These are phyloP conservation scores for Collybia sordida DNA, from an alignment of 768 basidiomycete species.

Conservation along the genomic window DNA sequence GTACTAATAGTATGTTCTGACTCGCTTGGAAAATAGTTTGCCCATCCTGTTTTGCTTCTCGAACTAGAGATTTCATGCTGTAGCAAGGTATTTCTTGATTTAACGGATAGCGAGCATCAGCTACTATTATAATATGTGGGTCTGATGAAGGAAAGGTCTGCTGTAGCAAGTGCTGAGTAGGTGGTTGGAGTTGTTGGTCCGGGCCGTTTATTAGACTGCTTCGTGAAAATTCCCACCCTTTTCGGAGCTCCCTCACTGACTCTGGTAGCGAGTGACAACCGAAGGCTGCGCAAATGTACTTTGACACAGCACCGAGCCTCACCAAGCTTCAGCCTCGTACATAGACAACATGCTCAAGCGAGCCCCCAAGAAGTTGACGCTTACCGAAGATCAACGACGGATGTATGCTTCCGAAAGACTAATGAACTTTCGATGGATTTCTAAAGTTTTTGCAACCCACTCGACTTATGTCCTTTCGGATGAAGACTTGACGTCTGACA, in stretches of 20 bases:
- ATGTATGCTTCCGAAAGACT: slow-evolving; percentile 55
- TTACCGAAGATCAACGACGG: slow-evolving; percentile 41
- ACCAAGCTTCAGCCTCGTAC: background rate
- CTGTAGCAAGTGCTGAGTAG: too few species aligned
- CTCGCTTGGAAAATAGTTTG: background rate
- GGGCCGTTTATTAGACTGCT: too few species aligned
- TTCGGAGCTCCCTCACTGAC: too few species aligned
- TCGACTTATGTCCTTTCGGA: slow-evolving; percentile 42
- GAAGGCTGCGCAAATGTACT: too few species aligned
- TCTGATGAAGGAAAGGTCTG: background rate
- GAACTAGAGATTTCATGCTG: too few species aligned
- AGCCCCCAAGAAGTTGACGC: background rate
- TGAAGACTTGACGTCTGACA: slow-evolving; percentile 36
- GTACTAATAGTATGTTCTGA: background rate
- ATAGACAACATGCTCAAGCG: background rate
- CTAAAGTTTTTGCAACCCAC: slow-evolving; percentile 44
- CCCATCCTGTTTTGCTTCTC: background rate
- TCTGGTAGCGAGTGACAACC: too few species aligned
- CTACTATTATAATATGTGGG: too few species aligned
- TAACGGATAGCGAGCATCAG: too few species aligned
- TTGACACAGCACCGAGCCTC: background rate
- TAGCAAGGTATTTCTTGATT: too few species aligned
- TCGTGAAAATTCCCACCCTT: too few species aligned
- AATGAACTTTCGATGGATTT: slow-evolving; percentile 57
- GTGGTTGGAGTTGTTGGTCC: too few species aligned